These are phyloP conservation scores for Ganoderma multipileum DNA, from an alignment of 1,284 basidiomycete genomes.

Conservation along the genomic window DNA sequence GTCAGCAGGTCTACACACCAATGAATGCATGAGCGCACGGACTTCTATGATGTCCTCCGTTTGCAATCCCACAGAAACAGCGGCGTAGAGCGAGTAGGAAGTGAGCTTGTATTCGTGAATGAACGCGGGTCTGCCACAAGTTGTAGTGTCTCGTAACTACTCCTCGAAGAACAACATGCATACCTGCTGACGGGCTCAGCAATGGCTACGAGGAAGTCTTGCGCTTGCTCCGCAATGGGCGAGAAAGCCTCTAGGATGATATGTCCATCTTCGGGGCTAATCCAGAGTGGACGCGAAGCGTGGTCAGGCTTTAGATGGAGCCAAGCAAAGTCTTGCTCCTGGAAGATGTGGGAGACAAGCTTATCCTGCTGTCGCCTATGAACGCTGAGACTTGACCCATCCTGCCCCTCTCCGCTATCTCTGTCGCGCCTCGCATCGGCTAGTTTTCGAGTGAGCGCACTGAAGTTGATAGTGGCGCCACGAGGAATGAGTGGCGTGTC, in stretches of 20 bases:
- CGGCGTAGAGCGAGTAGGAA: conserved; percentile 97
- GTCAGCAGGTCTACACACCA: conserved; percentile 30
- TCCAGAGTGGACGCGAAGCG: conserved; percentile 90
- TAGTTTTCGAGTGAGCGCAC: conserved; percentile 77
- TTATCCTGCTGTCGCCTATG: conserved; percentile 75
- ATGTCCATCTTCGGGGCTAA: conserved; percentile 91
- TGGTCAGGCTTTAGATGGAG: conserved; percentile 91
- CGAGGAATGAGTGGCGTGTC: conserved; percentile 66
- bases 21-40: conserved; percentile 43
- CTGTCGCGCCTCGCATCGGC: conserved; percentile 60
- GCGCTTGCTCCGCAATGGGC: conserved; percentile 96
- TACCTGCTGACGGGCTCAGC: conserved; percentile 99
- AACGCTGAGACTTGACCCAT: conserved; percentile 43
- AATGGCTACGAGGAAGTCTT: conserved; percentile 98
- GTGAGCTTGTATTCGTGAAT: conserved; percentile 99
- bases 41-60: conserved; percentile 99
- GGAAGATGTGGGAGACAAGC: conserved; percentile 80
- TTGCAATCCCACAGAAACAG: conserved; percentile 97
- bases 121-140: conserved; percentile 80
- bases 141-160: conserved; percentile 41
- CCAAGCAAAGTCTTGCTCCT: conserved; percentile 85
- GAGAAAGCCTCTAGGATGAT: conserved; percentile 97
- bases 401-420: conserved; percentile 43
- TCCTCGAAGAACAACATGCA: conserved; percentile 41
- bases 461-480: conserved; percentile 82